phyloP scores from a whole-genome alignment of 164 flowering plant genomes.

The Chloranthus sessilifolius region DNA sequence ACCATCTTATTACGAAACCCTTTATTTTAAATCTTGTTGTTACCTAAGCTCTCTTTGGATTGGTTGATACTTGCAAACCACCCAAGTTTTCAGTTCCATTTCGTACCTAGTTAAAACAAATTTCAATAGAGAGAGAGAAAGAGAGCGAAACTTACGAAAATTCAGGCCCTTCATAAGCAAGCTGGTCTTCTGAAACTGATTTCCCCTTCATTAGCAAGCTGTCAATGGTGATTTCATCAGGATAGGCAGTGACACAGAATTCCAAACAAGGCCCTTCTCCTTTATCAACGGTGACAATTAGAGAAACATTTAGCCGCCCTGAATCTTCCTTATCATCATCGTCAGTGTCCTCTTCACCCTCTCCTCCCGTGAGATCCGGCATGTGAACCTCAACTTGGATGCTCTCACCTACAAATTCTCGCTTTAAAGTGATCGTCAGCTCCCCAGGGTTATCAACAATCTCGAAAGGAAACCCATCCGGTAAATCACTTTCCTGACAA shows the following conservation, averaged over 20 bases:
- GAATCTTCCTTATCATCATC: constrained; percentile 10
- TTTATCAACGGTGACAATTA: constrained; percentile 19
- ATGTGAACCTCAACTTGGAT: constrained; percentile 23
- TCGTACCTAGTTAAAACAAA: background rate
- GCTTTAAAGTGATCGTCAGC: constrained; percentile 19
- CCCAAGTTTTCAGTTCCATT: background rate
- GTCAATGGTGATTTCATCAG: constrained; percentile 17
- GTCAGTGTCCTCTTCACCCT: constrained; percentile 9
- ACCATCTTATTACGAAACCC: no score
- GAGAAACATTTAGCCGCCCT: constrained; percentile 7
- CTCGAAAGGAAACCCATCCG: constrained; percentile 24
- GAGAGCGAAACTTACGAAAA: constrained; percentile 21
- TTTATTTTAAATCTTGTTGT: no score
- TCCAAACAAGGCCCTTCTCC: constrained; percentile 21
- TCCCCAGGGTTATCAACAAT: constrained; percentile 26
- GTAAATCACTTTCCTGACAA: constrained; percentile 14
- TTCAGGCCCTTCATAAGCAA: constrained; percentile 22
- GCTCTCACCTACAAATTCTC: constrained; percentile 16
- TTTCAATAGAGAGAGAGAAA: background rate
- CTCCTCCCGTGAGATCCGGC: constrained; percentile 13
- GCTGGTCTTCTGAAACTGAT: constrained; percentile 11
- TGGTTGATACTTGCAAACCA: background rate
- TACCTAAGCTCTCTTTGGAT: background rate
- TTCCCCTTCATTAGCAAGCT: constrained; percentile 12
- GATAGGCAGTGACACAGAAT: constrained; percentile 15